These are phyloP conservation scores for Xylariomycetidae sp. DNA, from an alignment of 2,329 filamentous ascomycete genomes.

Conservation along the genomic window DNA sequence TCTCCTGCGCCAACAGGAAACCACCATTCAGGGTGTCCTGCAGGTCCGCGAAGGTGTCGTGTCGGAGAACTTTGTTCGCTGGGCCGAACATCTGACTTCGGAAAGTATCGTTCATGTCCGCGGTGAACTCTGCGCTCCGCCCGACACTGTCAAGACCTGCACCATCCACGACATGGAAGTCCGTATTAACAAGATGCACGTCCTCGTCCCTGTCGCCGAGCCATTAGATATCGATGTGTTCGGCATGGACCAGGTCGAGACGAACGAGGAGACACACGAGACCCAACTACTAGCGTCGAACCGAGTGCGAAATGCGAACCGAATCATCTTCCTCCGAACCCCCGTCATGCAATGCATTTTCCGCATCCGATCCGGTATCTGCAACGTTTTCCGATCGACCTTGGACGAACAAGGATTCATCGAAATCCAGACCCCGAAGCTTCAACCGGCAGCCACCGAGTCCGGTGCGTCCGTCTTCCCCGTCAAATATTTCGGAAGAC, in stretches of 20 bases:
- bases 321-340: constrained; percentile 80
- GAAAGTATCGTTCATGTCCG: constrained; percentile 75
- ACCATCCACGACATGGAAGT: constrained; percentile 73
- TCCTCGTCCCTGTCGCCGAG: constrained; percentile 42
- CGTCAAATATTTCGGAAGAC: constrained; percentile 83
- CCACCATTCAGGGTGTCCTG: constrained; percentile 80
- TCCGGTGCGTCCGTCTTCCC: constrained; percentile 89
- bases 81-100: constrained; percentile 74
- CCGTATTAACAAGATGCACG: constrained; percentile 51
- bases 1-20: constrained; percentile 76
- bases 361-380: constrained; percentile 75
- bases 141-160: constrained; percentile 68
- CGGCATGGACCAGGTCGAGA: constrained; percentile 32
- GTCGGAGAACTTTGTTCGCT: constrained; percentile 73
- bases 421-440: constrained; percentile 89
- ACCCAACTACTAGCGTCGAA: constrained; percentile 57
- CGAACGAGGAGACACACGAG: constrained; percentile 27
- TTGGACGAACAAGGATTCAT: constrained; percentile 75
- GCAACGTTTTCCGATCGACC: constrained; percentile 70
- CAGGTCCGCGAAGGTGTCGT: constrained; percentile 47
- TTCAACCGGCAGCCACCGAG: constrained; percentile 85
- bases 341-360: constrained; percentile 82
- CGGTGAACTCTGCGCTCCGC: constrained; percentile 66
- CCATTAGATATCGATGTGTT: constrained; percentile 47
- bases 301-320: constrained; percentile 68